Base-by-base conservation (phyloP, 257 asterid genomes). In the Penstemon barbatus region DNA sequence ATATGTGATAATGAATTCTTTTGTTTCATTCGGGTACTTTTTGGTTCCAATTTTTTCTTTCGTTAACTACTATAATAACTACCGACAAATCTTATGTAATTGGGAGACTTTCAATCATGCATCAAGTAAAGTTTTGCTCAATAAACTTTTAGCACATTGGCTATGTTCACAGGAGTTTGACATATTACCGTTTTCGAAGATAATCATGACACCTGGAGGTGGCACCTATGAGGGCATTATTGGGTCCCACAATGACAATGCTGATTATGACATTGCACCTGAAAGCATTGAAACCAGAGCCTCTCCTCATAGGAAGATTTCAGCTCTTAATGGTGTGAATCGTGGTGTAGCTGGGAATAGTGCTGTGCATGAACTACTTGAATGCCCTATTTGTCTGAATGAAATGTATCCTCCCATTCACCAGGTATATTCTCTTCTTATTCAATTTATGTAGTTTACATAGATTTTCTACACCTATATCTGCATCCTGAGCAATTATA, bases 341-440 rank as follows among this genome's bases (percentile, higher is more conserved):
- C 81, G 71, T 57, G 88, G 83, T 50, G 40, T 63, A 57, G 73
- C 83, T 50, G 76, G 84, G 39, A 85, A 85, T 78, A 74, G 86
- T 49, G 84, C 90, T 64, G 87, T 89, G 62, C 95, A 87, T 12
- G 96, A 89, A 65, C 84, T 87, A 15, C 87, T 89, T 12, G 95
- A 85, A 61, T 89, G 96, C 79, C 96, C 96, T 45, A 75, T 87
- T 50, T 89, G 92, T 73, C 66, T 85, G 79, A 80, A 82, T 74
- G 76, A 78, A 49, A 87, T 89, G 92, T 83, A 85, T 80, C 95
- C 95, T 50, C 96, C 95, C 25, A 89, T 89, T 79, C 95, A 82
- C 78, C 95, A 89, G 87, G 96, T 86, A 83, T 44, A 71, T 72
- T 76, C 25, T 66, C 75, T 43, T 40, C n/a, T 44, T 1, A 41